phyloP scores from a whole-genome alignment of 495 filamentous ascomycete species.

The Xylaria curta region DNA sequence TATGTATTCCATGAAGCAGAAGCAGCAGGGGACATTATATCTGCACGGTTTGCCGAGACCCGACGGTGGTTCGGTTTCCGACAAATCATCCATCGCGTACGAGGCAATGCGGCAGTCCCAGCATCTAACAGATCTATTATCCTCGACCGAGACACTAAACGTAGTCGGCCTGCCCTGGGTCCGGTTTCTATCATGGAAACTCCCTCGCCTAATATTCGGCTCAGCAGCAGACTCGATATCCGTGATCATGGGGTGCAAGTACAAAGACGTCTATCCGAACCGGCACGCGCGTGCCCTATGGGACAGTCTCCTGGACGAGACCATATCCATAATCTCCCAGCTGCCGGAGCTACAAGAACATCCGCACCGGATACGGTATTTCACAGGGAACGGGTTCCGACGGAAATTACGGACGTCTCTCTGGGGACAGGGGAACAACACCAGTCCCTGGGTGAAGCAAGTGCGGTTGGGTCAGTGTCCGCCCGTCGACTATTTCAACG shows the following conservation, averaged over 20 bases:
- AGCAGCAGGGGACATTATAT: constrained; percentile 21
- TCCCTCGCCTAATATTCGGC: constrained; percentile 78
- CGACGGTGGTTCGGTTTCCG: constrained; percentile 16
- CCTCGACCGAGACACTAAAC: constrained; percentile 38
- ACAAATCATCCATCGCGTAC: constrained; percentile 28
- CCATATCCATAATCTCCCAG: constrained; percentile 44
- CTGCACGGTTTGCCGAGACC: constrained; percentile 28
- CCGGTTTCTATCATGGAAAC: constrained; percentile 52
- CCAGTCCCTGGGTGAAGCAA: constrained; percentile 50
- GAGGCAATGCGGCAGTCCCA: constrained; percentile 34
- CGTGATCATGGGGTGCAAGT: constrained; percentile 72
- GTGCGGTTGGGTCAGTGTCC: constrained; percentile 55
- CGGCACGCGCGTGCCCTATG: constrained; percentile 66
- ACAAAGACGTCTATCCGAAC: constrained; percentile 72
- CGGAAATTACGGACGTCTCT: constrained; percentile 40
- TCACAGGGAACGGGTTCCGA: constrained; percentile 59
- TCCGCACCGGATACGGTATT: constrained; percentile 64
- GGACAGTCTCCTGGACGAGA: constrained; percentile 65
- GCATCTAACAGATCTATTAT: constrained; percentile 41
- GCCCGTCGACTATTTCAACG: constrained; percentile 82
- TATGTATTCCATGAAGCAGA: constrained; percentile 6
- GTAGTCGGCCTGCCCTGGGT: constrained; percentile 34
- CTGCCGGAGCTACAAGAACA: constrained; percentile 67
- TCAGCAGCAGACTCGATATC: constrained; percentile 80
- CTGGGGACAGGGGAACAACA: constrained; percentile 57